Evolutionary conservation across 2,329 filamentous ascomycete genomes (phyloP), one percentile per base, ranked within the genome.

Genomic region (Pseudogymnoascus verrucosus): DNA sequence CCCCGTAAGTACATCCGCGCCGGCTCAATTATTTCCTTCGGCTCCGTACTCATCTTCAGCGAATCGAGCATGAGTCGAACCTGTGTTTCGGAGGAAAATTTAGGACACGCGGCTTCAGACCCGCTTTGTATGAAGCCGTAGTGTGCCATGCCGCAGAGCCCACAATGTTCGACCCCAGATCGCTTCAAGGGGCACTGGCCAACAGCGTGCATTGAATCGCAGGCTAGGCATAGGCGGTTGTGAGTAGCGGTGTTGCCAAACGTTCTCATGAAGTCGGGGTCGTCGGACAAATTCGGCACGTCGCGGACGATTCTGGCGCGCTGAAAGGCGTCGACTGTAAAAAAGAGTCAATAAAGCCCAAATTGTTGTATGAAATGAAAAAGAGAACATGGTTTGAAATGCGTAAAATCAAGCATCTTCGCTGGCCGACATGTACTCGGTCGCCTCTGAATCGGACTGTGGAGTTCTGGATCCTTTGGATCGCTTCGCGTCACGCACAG

Each of bases 21-120:
- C 36, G 28, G 71, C 10, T 80, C 78, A 10, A 87, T 76, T 6
- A 85, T 71, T 19, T 82, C 76, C 26, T 75, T 76, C 10, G 79
- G 76, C 70, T 89, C 87, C 0, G 78, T 79, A 63, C 82, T 86
- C 62, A 78, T 74, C 68, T 84, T 84, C 21, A 91, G 73, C 0
- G 83, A 81, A 63, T 84, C 80, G 14, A 91, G 76, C 79, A 91
- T 88, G 19, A 82, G 76, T 62, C 82, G 79, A 14, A 91, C 78
- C 69, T 90, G 82, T 2, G 80, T 82, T 66, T 89, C 83, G 2
- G 84, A 84, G 62, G 77, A 78, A 61, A 90, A 78, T 70, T 87
- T 83, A 12, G 86, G 83, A 69, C 88, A 90, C 3, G 34, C 23
- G 2, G 44, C 23, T 31, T 16, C 19, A 19, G 7, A 37, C 16